Base-by-base conservation (phyloP, 1,284 basidiomycete species). In the Prillingera fragicola region DNA sequence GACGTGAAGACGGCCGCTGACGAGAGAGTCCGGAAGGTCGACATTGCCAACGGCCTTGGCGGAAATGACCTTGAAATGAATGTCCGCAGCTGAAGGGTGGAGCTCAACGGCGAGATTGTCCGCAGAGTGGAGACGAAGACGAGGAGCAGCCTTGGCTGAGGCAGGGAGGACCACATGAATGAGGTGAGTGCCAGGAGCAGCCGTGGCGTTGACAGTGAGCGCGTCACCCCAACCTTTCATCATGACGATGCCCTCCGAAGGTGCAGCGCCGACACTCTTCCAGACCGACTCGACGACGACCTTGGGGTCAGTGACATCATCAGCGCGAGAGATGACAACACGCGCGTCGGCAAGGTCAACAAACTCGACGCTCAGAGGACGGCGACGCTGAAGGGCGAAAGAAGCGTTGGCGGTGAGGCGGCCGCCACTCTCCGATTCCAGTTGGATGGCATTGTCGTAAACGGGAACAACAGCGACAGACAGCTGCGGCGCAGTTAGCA, bases 221-320 rank as follows among this genome's bases (percentile, higher is more conserved):
- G 34, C 31, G 32, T 54, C 37, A 22, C 29, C 21, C 24, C 33
- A 32, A 25, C 26, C 29, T 9, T 48, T 33, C 29, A 38, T 39
- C 39, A 54, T 45, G 42, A 49, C 24, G 17, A 54, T 54, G 22
- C 37, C 21, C 5, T 12, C 5, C 14, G 12, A 10, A 14, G 21
- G 12, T 5, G 19, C 33, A 7, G 4, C 13, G 33, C 29, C 17
- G 6, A n/a, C 8, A 5, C 17, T 28, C 9, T 27, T 21, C 45
- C 48, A 55, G 15, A 39, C 36, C 15, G 54, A 54, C 47, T 62
- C 55, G 41, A 62, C 50, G 32, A 54, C 33, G 35, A 62, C 15
- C 27, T 47, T 33, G 13, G 49, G 31, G 23, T 44, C 37, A 7
- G 21, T 36, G 1, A 45, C 26, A 29, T 38, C 38, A 2, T 48